Evolutionary conservation across 768 basidiomycete species (phyloP).

Genomic region (Peribolospora baueri): DNA sequence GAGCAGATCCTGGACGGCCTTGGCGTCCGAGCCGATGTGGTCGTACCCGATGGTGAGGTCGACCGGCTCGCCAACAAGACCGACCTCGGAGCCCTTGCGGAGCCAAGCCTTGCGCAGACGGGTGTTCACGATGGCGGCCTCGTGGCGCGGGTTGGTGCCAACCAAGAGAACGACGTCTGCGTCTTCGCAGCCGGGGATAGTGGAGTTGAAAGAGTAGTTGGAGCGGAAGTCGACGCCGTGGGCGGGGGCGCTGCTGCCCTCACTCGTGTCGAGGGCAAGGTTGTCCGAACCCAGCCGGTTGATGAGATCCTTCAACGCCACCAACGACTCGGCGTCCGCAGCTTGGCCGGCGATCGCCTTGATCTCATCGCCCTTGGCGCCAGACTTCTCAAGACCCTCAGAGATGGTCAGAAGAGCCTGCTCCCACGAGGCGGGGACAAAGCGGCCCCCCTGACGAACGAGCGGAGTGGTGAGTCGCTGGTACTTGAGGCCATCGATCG

Average conservation of each 20-base stretch:
- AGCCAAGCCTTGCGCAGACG: conserved; percentile 89
- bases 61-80: conserved; percentile 66
- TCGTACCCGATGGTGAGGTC: conserved; percentile 87
- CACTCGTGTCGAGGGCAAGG: conserved; percentile 47
- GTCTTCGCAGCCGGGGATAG: conserved; percentile 66
- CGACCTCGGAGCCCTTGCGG: conserved; percentile 62
- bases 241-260: conserved; percentile 38
- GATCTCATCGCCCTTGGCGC: conserved; percentile 74
- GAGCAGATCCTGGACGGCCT: conserved; percentile 51
- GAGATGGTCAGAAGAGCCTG: conserved; percentile 55
- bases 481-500: conserved; percentile 83
- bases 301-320: conserved; percentile 75
- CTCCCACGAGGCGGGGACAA: conserved; percentile 74
- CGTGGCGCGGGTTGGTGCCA: conserved; percentile 89
- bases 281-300: conserved; percentile 92
- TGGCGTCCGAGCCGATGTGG: conserved; percentile 52
- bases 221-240: conserved; percentile 75
- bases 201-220: conserved; percentile 88
- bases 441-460: conserved; percentile 72
- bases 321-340: conserved; percentile 80
- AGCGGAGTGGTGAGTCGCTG: conserved; percentile 84
- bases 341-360: conserved; percentile 80
- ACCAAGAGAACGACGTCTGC: conserved; percentile 83
- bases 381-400: conserved; percentile 50
- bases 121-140: conserved; percentile 89